Evolutionary conservation across 768 basidiomycete genomes (phyloP), one percentile per base, ranked within the genome.

Genomic region (Kwoniella dejecticola): DNA sequence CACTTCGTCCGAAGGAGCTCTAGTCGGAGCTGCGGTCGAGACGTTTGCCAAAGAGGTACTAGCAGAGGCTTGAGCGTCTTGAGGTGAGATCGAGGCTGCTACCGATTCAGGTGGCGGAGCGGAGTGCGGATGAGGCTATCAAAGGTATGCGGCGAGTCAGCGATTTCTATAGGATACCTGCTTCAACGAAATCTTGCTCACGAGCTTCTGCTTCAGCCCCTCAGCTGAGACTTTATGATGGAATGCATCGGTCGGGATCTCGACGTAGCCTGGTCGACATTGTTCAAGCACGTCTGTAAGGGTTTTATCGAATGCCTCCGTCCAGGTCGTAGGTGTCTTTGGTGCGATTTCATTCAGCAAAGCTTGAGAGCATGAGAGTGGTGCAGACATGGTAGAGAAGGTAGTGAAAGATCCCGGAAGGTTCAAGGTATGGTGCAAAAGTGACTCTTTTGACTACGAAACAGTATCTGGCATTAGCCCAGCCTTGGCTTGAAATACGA

Each of bases 371-470:
- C 83, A 81, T 2, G 89, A 87, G 66, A 96, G 86, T 30, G 90
- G 89, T 52, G 85, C 81, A 0, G 89, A 84, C 36, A 89, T 90
- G 62, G 85, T 85, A 47, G 81, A 79, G 77, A 92, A 98, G 21
- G 89, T 91, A 62, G 89, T 87, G 72, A 85, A 96, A 70, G 67
- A 59, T 44, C 86, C 83, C 62, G 88, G 90, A 68, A 92, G 88
- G 41, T 91, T 91, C 11, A 94, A 84, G 0, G 91, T 93, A 70
- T 94, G 92, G 71, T 94, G 92, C 27, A 95, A 82, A 76, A 92
- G 81, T 3, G 89, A 87, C 52, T 84, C 85, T 24, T 80, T 55
- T 15, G 57, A 27, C 53, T 74, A 58, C 40, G 19, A 12, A 1
- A 27, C 8, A 36, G 41, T 21, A 41, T 31, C n/a, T 23, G 21